Conservation (phyloP, 1,139 yeast species). For the Candida mesenterica region DNA sequence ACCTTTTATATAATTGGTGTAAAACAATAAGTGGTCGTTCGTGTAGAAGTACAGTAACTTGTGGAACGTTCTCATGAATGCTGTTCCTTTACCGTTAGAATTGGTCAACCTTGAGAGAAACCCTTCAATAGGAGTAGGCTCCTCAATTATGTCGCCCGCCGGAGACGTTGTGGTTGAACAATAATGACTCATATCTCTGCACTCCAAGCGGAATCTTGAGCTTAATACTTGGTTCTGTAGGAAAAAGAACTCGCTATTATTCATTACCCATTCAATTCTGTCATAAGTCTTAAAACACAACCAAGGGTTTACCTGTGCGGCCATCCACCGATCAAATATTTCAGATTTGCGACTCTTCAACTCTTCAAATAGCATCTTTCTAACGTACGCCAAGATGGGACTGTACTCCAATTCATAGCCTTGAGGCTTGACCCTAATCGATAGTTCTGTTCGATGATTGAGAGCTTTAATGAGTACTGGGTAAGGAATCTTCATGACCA, state of each 20-base stretch:
- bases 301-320: constrained; percentile 36
- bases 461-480: constrained; percentile 19
- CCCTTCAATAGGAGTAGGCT: constrained; percentile 77
- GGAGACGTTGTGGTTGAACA: constrained; percentile 7
- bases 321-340: constrained; percentile 19
- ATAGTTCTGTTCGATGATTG: constrained; percentile 4
- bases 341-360: constrained; percentile 11
- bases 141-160: constrained; percentile 24
- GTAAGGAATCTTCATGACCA: constrained; percentile 43
- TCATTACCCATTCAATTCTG: constrained; percentile 71
- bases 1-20: constrained; percentile 53
- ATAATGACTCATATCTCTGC: constrained; percentile 37
- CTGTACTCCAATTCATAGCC: constrained; percentile 40
- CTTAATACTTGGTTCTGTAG: constrained; percentile 29
- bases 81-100: constrained; percentile 43
- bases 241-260: constrained; percentile 46
- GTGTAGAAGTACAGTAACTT: constrained; percentile 64
- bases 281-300: constrained; percentile 67
- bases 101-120: constrained; percentile 61
- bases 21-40: constrained; percentile 59
- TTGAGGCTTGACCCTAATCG: constrained; percentile 15
- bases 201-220: constrained; percentile 44
- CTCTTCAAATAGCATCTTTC: constrained; percentile 20
- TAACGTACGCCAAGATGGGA: constrained; percentile 35
- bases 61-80: constrained; percentile 46